Percentiles rank a stretch among this genome's conserved stretches.
These are phyloP conservation scores for Colletotrichum sp. DNA, from an alignment of 2,329 filamentous ascomycete species.

Conservation along the genomic window DNA sequence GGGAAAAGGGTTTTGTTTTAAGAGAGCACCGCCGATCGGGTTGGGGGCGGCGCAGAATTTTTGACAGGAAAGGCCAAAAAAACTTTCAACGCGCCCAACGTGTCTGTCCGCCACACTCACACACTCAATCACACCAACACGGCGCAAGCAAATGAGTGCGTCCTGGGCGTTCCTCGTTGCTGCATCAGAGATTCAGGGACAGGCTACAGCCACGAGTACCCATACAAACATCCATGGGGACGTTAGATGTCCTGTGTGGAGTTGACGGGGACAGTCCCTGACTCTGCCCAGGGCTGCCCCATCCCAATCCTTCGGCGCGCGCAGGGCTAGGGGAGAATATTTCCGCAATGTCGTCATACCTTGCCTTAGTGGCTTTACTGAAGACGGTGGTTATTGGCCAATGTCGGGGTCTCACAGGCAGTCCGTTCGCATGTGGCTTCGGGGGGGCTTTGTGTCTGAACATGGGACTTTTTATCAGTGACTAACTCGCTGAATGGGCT, in stretches of 20 bases:
- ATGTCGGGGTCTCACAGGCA: not conserved
- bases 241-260: conserved; percentile 10
- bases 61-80: not conserved
- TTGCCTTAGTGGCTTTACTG: not conserved
- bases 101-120: conserved; percentile 4
- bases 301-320: conserved; percentile 9
- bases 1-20: conserved; percentile 13
- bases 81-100: not conserved
- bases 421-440: not conserved
- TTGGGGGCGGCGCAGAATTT: not conserved
- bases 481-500: not conserved
- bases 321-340: conserved; percentile 1
- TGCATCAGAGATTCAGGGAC: conserved; percentile 16
- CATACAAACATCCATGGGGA: not conserved
- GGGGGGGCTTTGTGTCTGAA: not conserved
- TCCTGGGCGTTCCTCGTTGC: not conserved
- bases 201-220: not conserved
- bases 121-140: not conserved
- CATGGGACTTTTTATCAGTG: not conserved
- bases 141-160: not conserved
- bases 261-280: conserved; percentile 17
- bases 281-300: not conserved
- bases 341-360: conserved; percentile 21
- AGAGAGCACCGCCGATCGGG: not conserved
- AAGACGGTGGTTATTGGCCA: not conserved